Conservation (phyloP, 768 basidiomycete genomes). For the Gelatoporia subvermispora region DNA sequence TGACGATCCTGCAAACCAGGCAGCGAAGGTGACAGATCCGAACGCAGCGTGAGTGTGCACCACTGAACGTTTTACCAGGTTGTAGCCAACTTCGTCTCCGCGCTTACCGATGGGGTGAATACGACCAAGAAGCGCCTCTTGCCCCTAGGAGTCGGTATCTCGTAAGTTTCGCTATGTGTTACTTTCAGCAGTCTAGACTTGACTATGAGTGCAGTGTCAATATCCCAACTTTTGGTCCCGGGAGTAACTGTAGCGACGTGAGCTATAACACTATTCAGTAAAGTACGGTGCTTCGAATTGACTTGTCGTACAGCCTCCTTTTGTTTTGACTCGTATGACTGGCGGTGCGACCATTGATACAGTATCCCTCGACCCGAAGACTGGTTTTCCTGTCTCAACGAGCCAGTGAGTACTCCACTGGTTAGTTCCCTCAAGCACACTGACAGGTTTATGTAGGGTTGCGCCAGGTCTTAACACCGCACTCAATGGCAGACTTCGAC, state of each 20-base stretch:
- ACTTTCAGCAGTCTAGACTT: too few relatives aligned
- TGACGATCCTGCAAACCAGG: too few relatives aligned
- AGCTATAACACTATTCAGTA: neutral
- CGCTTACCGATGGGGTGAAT: slow-evolving; percentile 19
- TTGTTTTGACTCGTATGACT: slow-evolving; percentile 26
- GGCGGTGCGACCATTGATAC: slow-evolving; percentile 22
- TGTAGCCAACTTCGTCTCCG: slow-evolving; percentile 22
- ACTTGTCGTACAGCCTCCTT: slow-evolving; percentile 19
- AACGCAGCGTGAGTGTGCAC: too few relatives aligned
- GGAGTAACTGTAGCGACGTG: slow-evolving; percentile 19
- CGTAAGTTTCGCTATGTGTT: slow-evolving; percentile 9
- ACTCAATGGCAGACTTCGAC: slow-evolving; percentile 18
- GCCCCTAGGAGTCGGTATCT: slow-evolving; percentile 24
- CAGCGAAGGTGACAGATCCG: too few relatives aligned
- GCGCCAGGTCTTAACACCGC: slow-evolving; percentile 21
- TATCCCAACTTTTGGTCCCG: slow-evolving; percentile 20
- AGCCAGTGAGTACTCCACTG: slow-evolving; percentile 20
- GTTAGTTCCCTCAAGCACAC: neutral
- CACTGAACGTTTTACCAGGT: slow-evolving; percentile 5
- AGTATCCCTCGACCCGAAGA: slow-evolving; percentile 18
- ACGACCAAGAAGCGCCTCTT: slow-evolving; percentile 18
- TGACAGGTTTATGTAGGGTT: slow-evolving; percentile 6
- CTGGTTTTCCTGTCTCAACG: slow-evolving; percentile 20
- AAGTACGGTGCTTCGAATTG: too few relatives aligned
- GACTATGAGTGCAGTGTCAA: slow-evolving; percentile 20